A percentile compares a stretch with the other conserved stretches of the same genome.
phyloP scores from a whole-genome alignment of 495 filamentous ascomycete genomes.

The Amphirosellinia nigrospora region DNA sequence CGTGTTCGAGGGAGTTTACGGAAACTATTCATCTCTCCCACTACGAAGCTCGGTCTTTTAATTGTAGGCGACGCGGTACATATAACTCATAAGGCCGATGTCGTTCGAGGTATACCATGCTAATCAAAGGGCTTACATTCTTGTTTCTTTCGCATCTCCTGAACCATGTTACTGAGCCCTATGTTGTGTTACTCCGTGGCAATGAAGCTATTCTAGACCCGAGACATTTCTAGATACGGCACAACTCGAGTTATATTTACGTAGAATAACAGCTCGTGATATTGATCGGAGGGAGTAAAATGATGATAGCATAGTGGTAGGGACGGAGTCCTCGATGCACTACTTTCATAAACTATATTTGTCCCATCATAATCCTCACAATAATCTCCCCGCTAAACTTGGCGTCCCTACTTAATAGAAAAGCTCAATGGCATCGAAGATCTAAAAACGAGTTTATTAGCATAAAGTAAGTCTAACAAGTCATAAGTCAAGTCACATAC shows the following conservation, averaged over 20 bases:
- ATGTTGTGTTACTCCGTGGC: too few relatives aligned
- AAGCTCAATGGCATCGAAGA: slow-evolving; percentile 57
- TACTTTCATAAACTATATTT: neutral
- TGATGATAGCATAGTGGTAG: neutral
- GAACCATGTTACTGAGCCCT: too few relatives aligned
- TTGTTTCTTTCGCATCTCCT: too few relatives aligned
- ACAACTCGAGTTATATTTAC: too few relatives aligned
- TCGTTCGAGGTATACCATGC: too few relatives aligned
- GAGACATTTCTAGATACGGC: too few relatives aligned
- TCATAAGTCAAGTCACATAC: slow-evolving; percentile 40
- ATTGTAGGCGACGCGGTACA: too few relatives aligned
- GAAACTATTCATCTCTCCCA: neutral
- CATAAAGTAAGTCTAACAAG: neutral
- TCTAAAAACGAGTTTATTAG: slow-evolving; percentile 32
- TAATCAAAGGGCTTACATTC: too few relatives aligned
- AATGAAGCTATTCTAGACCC: too few relatives aligned
- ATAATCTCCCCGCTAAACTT: too few relatives aligned
- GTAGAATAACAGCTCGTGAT: neutral
- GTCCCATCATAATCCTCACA: neutral
- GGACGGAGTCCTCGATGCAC: neutral
- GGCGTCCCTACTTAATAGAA: slow-evolving; percentile 37
- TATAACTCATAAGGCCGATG: too few relatives aligned
- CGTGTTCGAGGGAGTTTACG: neutral
- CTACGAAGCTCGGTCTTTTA: too few relatives aligned
- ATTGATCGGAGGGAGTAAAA: neutral